phyloP scores from a whole-genome alignment of 2,329 filamentous ascomycete genomes.

The Coniochaeta hoffmannii region DNA sequence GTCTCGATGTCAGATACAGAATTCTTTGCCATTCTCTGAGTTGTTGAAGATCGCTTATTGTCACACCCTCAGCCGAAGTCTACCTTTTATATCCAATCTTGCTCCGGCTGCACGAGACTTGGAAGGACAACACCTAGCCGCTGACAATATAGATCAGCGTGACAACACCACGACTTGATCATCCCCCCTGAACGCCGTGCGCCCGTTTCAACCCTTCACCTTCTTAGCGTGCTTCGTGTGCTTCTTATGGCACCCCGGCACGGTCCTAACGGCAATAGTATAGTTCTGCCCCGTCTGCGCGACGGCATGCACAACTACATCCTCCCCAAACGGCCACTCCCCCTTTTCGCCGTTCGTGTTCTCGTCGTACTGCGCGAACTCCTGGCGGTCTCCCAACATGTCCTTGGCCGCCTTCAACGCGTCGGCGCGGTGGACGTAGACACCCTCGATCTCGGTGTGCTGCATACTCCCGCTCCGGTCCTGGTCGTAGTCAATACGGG shows the following conservation, averaged over 20 bases:
- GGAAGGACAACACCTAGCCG: too few relatives aligned
- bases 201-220: conserved; percentile 1
- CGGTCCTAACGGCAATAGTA: conserved; percentile 26
- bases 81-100: too few relatives aligned
- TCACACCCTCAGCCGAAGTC: too few relatives aligned
- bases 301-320: conserved; percentile 35
- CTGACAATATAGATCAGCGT: too few relatives aligned
- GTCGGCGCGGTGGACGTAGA: conserved; percentile 23
- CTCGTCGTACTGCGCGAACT: conserved; percentile 23
- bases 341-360: conserved; percentile 8
- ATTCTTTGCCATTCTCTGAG: too few relatives aligned
- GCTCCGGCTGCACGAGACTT: neutral
- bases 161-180: too few relatives aligned
- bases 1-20: too few relatives aligned
- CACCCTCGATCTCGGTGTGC: conserved; percentile 29
- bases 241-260: conserved; percentile 16
- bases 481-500: conserved; percentile 30
- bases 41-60: too few relatives aligned
- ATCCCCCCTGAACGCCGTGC: neutral
- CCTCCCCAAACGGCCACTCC: conserved; percentile 37
- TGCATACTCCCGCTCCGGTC: conserved; percentile 20
- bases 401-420: conserved; percentile 25
- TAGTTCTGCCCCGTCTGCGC: conserved; percentile 32
- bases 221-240: conserved; percentile 11
- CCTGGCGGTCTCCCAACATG: conserved; percentile 20